phyloP scores from a whole-genome alignment of 2,329 filamentous ascomycete species.

The Aspergillus quadrilineatus region DNA sequence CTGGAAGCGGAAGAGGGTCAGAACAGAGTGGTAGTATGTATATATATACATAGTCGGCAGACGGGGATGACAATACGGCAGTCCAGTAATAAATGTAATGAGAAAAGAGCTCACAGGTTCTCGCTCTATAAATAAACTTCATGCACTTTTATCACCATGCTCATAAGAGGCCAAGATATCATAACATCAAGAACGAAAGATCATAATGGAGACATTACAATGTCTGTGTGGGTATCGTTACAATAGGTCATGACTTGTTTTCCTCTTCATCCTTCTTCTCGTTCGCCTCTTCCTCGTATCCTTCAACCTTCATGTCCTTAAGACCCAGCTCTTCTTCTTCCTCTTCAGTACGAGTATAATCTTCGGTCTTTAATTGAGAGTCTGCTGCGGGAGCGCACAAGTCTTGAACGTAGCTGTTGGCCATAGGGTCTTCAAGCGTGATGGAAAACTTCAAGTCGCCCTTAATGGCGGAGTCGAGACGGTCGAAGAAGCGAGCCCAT shows the following conservation, averaged over 20 bases:
- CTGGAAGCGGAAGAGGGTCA: too few relatives aligned
- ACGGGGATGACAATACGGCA: too few relatives aligned
- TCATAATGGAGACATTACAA: constrained; percentile 19
- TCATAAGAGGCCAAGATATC: constrained; percentile 14
- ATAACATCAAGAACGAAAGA: constrained; percentile 25
- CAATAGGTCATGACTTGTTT: constrained; percentile 27
- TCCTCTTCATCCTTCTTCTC: constrained; percentile 18
- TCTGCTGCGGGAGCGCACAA: constrained; percentile 77
- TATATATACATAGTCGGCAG: too few relatives aligned
- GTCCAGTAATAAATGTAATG: too few relatives aligned
- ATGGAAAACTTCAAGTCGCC: constrained; percentile 80
- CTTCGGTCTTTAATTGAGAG: constrained; percentile 74
- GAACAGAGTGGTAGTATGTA: too few relatives aligned
- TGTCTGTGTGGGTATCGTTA: constrained; percentile 16
- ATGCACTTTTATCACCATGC: constrained; percentile 10
- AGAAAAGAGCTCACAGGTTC: too few relatives aligned
- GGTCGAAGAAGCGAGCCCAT: constrained; percentile 80
- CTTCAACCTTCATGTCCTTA: constrained; percentile 88
- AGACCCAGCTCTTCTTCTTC: constrained; percentile 93
- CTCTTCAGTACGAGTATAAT: constrained; percentile 83
- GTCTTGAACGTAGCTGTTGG: constrained; percentile 91
- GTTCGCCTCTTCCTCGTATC: constrained; percentile 64
- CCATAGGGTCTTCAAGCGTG: constrained; percentile 81
- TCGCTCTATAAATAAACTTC: neutral
- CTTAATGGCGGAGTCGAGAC: constrained; percentile 72